These are phyloP conservation scores for Calocera viscosa DNA, from an alignment of 768 basidiomycete genomes.

Conservation along the genomic window DNA sequence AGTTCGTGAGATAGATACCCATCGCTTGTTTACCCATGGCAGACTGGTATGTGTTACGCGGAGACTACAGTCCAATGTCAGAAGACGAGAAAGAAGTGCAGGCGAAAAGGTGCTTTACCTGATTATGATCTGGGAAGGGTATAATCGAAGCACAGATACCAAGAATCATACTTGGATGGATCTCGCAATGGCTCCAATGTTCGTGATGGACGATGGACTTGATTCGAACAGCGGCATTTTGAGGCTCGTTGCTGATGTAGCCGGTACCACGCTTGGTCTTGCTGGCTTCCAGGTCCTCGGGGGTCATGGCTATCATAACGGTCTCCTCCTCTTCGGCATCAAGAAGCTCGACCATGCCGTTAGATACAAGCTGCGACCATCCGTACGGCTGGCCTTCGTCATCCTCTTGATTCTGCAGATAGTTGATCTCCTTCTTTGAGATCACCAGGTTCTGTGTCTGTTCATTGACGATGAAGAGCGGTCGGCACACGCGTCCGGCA, in stretches of 20 bases:
- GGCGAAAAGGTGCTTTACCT: conserved; percentile 47
- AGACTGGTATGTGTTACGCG: conserved; percentile 99
- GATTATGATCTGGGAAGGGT: conserved; percentile 99
- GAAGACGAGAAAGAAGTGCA: conserved; percentile 11
- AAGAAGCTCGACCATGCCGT: conserved; percentile 82
- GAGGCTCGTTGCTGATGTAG: conserved; percentile 51
- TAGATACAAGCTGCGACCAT: conserved; percentile 76
- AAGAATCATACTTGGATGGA: conserved; percentile 97
- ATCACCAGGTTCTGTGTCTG: conserved; percentile 76
- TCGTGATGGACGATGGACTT: conserved; percentile 77
- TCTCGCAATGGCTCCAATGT: conserved; percentile 98
- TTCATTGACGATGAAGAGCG: conserved; percentile 76
- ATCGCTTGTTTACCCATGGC: conserved; percentile 99
- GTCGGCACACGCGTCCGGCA: conserved; percentile 91
- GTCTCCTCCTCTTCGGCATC: conserved; percentile 99
- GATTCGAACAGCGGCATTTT: conserved; percentile 76
- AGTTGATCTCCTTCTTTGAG: conserved; percentile 49
- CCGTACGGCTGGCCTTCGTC: conserved; percentile 35
- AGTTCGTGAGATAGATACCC: conserved; percentile 97
- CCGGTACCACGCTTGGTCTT: conserved; percentile 46
- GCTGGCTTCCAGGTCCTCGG: conserved; percentile 80
- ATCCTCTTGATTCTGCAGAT: conserved; percentile 45
- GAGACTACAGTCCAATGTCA: conserved; percentile 47
- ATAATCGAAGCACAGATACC: conserved; percentile 98
- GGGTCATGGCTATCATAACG: conserved; percentile 98